Evolutionary conservation across 2,329 filamentous ascomycete species (phyloP), one percentile per base, ranked within the genome.

Genomic region (Blastomyces silverae): DNA sequence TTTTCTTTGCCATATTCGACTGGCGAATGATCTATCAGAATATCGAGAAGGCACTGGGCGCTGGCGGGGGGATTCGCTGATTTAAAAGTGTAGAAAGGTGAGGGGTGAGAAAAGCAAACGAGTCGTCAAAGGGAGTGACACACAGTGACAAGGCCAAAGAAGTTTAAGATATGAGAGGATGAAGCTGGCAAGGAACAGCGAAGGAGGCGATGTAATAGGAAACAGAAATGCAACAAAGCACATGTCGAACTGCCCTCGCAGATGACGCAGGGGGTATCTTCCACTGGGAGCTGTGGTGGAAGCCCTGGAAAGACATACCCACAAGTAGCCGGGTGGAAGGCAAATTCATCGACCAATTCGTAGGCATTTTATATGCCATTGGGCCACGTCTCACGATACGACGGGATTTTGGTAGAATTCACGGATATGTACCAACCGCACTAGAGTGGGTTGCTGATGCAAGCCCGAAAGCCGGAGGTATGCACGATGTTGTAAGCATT

Each of bases 301-400:
- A 70, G 70, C 50, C 71, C 66, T 72, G 63, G 20, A 28, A 68
- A 67, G 69, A 68, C 69, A 67, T 67, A 69, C 70, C 67, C 69
- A 69, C 72, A 72, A 65, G 70, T 69, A 67, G 68, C 69, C 68
- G 68, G 73, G 71, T 68, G 70, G 68, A 67, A 70, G 70, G 71
- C 70, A 70, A 75, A 70, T 70, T 73, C 71, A 73, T 72, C 62
- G 66, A 71, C 69, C 73, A 76, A 74, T 71, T 70, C 69, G 71
- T 71, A 68, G 70, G 69, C 68, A 64, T 66, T 70, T 65, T 61
- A 44, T 44, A 65, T 72, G 65, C 73, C 67, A 78, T 78, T 78
- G 76, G 76, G 70, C 77, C 77, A 79, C 77, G 76, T 79, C 73
- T 76, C 72, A 69, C 68, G 67, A 72, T 68, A 68, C 70, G 71